A percentile compares a stretch with the other conserved stretches of the same genome.
Evolutionary conservation across 73 alveolate genomes (phyloP).

Genomic region (Uronychia setigera): DNA sequence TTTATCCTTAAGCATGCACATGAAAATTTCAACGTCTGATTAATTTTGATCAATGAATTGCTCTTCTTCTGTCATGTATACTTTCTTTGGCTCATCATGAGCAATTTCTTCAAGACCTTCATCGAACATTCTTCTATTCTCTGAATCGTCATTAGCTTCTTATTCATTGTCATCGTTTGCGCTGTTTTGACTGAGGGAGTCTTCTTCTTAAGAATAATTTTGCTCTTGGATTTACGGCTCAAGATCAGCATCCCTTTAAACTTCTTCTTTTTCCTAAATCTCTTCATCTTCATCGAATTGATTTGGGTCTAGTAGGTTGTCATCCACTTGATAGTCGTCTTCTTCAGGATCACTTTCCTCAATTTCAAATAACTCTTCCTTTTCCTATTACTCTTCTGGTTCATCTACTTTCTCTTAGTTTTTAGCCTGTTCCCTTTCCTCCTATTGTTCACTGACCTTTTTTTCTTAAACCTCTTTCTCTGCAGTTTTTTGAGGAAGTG

Average conservation of each 20-base stretch:
- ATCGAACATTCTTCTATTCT: neutral
- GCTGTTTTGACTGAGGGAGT: too few relatives aligned
- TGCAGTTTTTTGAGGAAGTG: constrained; percentile 8
- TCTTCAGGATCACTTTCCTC: neutral
- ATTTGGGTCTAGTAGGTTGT: neutral
- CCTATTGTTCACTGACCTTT: too few relatives aligned
- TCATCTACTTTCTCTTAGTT: neutral
- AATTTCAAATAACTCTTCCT: constrained; percentile 22
- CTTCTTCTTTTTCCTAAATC: neutral
- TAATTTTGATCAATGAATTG: constrained; percentile 1
- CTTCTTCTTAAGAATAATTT: too few relatives aligned
- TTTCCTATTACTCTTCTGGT: neutral
- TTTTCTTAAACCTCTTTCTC: too few relatives aligned
- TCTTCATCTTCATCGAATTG: neutral
- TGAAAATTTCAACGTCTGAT: constrained; percentile 16
- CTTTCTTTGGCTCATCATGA: neutral
- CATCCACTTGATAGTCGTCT: neutral
- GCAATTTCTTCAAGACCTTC: constrained; percentile 20
- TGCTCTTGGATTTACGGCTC: too few relatives aligned
- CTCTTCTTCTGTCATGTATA: constrained; percentile 2
- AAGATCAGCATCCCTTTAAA: too few relatives aligned
- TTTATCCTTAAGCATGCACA: constrained; percentile 32
- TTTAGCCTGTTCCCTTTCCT: neutral
- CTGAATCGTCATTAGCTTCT: neutral
- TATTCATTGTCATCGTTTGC: neutral